Evolutionary conservation across 257 asterid species (phyloP), one percentile per base, ranked within the genome.

Genomic region (Nicotiana undulata): DNA sequence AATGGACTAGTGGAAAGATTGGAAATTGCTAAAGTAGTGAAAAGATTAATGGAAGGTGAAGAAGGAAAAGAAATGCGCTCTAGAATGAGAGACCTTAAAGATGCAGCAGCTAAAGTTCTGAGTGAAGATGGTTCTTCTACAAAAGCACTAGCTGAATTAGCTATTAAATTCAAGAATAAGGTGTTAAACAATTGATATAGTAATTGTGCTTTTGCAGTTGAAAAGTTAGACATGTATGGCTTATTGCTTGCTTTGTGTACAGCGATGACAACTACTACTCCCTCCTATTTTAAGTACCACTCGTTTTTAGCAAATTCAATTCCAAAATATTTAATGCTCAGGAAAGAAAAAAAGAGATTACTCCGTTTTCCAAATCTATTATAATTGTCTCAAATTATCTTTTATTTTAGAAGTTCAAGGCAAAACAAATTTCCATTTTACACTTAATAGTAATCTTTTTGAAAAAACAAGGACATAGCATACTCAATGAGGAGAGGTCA

Each of bases 31-130:
- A 87, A 87, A 4, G 81, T 84, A 0, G 90, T 88, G 0, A 93
- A 88, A 83, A 80, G 85, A 1, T 84, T 92, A 87, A 87, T 91
- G 87, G 94, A 91, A 83, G 97, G 94, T 10, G 92, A 92, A 56
- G 89, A 90, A 78, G 94, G 94, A 78, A 89, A 92, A 40, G 85
- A 81, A 51, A 81, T 90, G 17, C 85, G 95, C 49, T 85, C 77
- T 12, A 80, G 89, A 32, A 90, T 89, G 88, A 91, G 78, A 82
- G 92, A 83, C 0, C 82, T 94, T 0, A 94, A 90, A 86, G 90
- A 83, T 20, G 91, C 88, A 0, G 94, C 97, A 0, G 85, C 67
- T 0, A 85, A 58, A 34, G 89, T 79, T 5, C 80, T 89, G 4
- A 8, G 83, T 0, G 74, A 68, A 10, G 86, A 59, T 58, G 92